phyloP scores from a whole-genome alignment of 2,329 filamentous ascomycete genomes.

The Paracamarosporium sp. region DNA sequence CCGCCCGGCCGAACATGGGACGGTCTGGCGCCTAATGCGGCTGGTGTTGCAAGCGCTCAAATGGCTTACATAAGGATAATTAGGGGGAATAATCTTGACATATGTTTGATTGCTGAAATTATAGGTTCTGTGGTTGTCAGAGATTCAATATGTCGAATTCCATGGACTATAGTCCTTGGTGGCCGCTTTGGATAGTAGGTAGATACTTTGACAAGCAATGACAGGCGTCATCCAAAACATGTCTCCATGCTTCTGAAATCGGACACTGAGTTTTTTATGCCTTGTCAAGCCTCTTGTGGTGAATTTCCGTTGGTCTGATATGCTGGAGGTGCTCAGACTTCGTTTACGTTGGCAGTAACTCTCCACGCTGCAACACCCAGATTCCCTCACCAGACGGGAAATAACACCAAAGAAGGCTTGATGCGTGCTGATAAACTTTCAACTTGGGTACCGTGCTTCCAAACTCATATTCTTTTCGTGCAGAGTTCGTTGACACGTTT shows the following conservation, averaged over 20 bases:
- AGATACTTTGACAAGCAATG: not conserved
- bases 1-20: not conserved
- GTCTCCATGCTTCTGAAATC: not conserved
- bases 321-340: too few relatives aligned
- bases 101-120: not conserved
- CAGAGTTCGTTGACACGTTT: too few relatives aligned
- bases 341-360: not conserved
- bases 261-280: not conserved
- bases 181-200: not conserved
- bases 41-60: not conserved
- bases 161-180: not conserved
- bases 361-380: not conserved
- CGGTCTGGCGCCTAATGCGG: not conserved
- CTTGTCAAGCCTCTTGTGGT: not conserved
- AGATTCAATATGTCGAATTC: not conserved
- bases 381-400: not conserved
- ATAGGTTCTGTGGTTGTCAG: not conserved
- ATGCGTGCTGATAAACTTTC: not conserved
- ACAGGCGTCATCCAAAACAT: not conserved
- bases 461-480: not conserved
- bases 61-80: conserved; percentile 4
- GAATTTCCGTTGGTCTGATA: not conserved
- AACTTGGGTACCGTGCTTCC: not conserved
- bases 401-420: not conserved
- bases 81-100: not conserved